Conservation (phyloP, 768 basidiomycete genomes). For the Trametopsis cervina region DNA sequence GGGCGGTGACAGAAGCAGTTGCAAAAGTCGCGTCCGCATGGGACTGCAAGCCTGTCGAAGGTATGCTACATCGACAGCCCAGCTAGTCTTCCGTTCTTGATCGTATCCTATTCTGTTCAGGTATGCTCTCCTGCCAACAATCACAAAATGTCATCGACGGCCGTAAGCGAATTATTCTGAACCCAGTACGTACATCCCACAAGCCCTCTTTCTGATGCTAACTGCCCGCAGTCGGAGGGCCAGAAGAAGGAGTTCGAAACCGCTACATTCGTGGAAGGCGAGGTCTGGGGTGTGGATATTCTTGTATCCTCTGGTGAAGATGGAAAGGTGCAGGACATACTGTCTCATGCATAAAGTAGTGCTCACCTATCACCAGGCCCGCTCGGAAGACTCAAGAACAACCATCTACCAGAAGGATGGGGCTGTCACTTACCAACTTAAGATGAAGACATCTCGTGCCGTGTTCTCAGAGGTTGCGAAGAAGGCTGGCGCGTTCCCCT, state of each 20-base stretch:
- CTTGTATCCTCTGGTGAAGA: constrained; percentile 83
- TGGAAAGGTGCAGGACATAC: constrained; percentile 78
- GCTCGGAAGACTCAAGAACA: constrained; percentile 82
- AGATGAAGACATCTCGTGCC: constrained; percentile 96
- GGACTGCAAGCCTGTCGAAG: constrained; percentile 93
- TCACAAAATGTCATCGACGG: constrained; percentile 93
- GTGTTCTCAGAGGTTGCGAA: constrained; percentile 97
- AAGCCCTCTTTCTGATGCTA: not conserved
- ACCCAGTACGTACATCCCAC: constrained; percentile 39
- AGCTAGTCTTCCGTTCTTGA: too few relatives aligned
- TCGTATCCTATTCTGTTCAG: constrained; percentile 29
- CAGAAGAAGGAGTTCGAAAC: constrained; percentile 86
- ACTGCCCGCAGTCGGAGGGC: constrained; percentile 39
- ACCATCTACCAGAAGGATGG: constrained; percentile 90
- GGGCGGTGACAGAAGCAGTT: constrained; percentile 87
- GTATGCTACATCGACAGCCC: constrained; percentile 30
- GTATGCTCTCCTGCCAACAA: constrained; percentile 94
- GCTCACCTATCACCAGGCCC: too few relatives aligned
- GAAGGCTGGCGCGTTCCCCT: constrained; percentile 97
- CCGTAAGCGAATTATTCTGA: constrained; percentile 91
- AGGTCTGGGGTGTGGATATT: constrained; percentile 94
- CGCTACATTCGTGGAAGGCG: constrained; percentile 82
- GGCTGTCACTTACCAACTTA: constrained; percentile 86
- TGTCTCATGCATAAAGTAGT: too few relatives aligned
- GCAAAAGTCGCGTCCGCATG: constrained; percentile 61